Conservation (phyloP, 768 basidiomycete genomes). For the Tricholoma furcatifolium region DNA sequence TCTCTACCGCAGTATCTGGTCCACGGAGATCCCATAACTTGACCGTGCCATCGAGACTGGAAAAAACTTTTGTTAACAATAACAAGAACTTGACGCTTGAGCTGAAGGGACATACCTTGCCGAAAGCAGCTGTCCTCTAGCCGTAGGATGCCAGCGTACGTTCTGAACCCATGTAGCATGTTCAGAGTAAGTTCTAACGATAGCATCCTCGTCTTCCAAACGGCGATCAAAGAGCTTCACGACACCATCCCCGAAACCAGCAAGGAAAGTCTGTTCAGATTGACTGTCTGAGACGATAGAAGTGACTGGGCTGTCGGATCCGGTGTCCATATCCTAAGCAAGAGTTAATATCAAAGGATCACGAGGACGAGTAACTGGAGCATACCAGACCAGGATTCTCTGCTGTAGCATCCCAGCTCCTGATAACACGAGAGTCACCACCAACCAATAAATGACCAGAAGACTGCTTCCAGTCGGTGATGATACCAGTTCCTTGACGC, state of each 20-base stretch:
- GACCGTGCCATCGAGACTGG: slow-evolving; percentile 85
- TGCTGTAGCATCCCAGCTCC: slow-evolving; percentile 94
- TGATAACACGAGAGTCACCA: slow-evolving; percentile 86
- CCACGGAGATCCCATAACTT: slow-evolving; percentile 89
- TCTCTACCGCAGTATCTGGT: slow-evolving; percentile 52
- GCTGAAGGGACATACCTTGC: slow-evolving; percentile 64
- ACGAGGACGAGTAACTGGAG: slow-evolving; percentile 3
- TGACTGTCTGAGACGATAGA: slow-evolving; percentile 76
- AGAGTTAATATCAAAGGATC: slow-evolving; percentile 2
- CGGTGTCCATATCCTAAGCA: slow-evolving; percentile 80
- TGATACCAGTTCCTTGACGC: slow-evolving; percentile 78
- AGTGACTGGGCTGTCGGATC: slow-evolving; percentile 88
- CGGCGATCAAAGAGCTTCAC: slow-evolving; percentile 91
- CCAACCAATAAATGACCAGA: slow-evolving; percentile 85
- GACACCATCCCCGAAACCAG: slow-evolving; percentile 90
- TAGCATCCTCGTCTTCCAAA: slow-evolving; percentile 77
- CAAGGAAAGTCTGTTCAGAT: slow-evolving; percentile 76
- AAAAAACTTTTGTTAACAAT: not conserved
- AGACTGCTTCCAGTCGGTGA: slow-evolving; percentile 93
- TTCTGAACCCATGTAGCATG: slow-evolving; percentile 91
- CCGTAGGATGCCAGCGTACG: slow-evolving; percentile 77
- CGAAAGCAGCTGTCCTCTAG: slow-evolving; percentile 72
- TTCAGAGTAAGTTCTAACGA: slow-evolving; percentile 72
- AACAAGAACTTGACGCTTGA: too few relatives aligned
- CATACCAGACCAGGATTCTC: slow-evolving; percentile 76